Evolutionary conservation across 768 basidiomycete species (phyloP).

Genomic region (Crassisporium funariophilum): DNA sequence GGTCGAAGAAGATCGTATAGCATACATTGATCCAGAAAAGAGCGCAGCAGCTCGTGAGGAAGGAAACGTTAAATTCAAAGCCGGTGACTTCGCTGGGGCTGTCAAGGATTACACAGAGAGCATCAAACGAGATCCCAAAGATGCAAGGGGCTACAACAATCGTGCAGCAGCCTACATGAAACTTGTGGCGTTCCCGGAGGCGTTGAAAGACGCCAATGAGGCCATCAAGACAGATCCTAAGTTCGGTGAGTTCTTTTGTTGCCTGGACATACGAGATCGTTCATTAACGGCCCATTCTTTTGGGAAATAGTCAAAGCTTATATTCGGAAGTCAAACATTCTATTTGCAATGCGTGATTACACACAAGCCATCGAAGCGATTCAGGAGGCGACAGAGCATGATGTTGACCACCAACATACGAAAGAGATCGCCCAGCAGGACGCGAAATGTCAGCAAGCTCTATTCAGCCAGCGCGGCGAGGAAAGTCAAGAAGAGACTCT

Average conservation of each 20-base stretch:
- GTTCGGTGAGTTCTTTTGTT: constrained; percentile 57
- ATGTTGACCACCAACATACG: constrained; percentile 80
- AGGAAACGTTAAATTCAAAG: constrained; percentile 91
- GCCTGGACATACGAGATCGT: background rate
- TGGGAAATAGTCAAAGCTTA: constrained; percentile 79
- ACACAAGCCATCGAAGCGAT: constrained; percentile 83
- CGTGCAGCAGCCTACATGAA: constrained; percentile 98
- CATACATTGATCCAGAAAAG: constrained; percentile 86
- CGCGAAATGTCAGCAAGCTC: constrained; percentile 77
- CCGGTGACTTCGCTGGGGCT: constrained; percentile 86
- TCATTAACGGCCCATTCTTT: constrained; percentile 2
- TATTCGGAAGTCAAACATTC: constrained; percentile 87
- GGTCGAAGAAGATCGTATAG: constrained; percentile 73
- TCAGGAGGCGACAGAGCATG: constrained; percentile 76
- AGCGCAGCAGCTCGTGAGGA: constrained; percentile 86
- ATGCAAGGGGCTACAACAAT: constrained; percentile 95
- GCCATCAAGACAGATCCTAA: constrained; percentile 89
- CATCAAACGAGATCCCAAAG: constrained; percentile 91
- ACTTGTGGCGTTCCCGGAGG: constrained; percentile 90
- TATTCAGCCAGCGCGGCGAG: constrained; percentile 74
- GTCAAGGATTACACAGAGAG: constrained; percentile 94
- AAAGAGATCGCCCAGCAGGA: constrained; percentile 83
- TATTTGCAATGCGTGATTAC: constrained; percentile 90
- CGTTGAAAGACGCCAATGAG: constrained; percentile 92
- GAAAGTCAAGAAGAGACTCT: constrained; percentile 94